Conservation (phyloP, 495 filamentous ascomycete genomes). For the Aspergillus homomorphus region DNA sequence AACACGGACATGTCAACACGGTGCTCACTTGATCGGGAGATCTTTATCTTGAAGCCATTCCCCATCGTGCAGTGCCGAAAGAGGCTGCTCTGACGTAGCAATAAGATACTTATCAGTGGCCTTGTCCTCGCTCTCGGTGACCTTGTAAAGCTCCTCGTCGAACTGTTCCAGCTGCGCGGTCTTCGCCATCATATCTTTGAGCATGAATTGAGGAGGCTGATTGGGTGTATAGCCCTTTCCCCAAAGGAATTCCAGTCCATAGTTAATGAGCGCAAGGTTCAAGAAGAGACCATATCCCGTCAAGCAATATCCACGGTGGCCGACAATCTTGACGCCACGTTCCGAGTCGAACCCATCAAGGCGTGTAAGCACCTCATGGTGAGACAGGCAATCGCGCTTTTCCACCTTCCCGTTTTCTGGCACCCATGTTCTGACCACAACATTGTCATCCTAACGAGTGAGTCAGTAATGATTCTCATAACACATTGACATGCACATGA, state of each 20-base stretch:
- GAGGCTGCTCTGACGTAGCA: conserved; percentile 92
- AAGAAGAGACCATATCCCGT: conserved; percentile 90
- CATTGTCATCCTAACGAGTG: conserved; percentile 68
- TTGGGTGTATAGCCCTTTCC: conserved; percentile 77
- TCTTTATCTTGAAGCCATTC: conserved; percentile 88
- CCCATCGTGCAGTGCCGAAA: conserved; percentile 86
- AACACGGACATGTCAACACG: background rate
- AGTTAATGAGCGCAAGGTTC: conserved; percentile 88
- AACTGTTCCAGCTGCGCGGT: conserved; percentile 97
- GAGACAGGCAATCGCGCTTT: conserved; percentile 73
- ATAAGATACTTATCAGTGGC: conserved; percentile 95
- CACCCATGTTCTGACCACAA: conserved; percentile 69
- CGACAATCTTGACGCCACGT: conserved; percentile 89
- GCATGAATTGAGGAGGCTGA: conserved; percentile 95
- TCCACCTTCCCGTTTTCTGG: conserved; percentile 68
- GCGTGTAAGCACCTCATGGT: conserved; percentile 88
- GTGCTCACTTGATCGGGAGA: conserved; percentile 72
- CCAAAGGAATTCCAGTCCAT: conserved; percentile 84
- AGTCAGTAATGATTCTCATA: conserved; percentile 61
- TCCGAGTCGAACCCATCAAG: conserved; percentile 93
- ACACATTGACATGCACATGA: background rate
- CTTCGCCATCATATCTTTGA: conserved; percentile 95
- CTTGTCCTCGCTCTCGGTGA: conserved; percentile 72
- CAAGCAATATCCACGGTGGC: conserved; percentile 92
- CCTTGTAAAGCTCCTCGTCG: conserved; percentile 97